Conservation (phyloP, 805 yeast genomes). For the Metschnikowia borealis region DNA sequence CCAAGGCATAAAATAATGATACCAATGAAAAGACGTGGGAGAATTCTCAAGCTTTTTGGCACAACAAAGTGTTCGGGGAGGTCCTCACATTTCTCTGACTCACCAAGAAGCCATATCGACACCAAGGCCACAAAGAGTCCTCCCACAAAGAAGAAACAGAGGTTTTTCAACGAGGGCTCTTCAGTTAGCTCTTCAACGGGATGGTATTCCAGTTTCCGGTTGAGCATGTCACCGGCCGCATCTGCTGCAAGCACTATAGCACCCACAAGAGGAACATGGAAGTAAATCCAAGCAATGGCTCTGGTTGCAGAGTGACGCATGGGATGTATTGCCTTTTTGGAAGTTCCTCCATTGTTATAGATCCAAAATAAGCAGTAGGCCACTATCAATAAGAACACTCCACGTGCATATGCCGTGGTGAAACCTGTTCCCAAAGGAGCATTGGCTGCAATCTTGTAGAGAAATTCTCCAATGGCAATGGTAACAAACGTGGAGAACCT, state of each 20-base stretch:
- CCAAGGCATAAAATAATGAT: slow-evolving; percentile 36
- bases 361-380: slow-evolving; percentile 50
- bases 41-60: slow-evolving; percentile 35
- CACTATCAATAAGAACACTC: slow-evolving; percentile 42
- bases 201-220: slow-evolving; percentile 18
- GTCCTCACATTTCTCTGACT: slow-evolving; percentile 44
- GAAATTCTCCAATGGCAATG: slow-evolving; percentile 63
- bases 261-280: slow-evolving; percentile 51
- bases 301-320: slow-evolving; percentile 44
- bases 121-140: slow-evolving; percentile 47
- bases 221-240: slow-evolving; percentile 49
- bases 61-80: slow-evolving; percentile 26
- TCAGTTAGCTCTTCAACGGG: slow-evolving; percentile 7
- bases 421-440: slow-evolving; percentile 48
- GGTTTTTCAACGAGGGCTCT: slow-evolving; percentile 34
- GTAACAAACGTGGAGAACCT: slow-evolving; percentile 54
- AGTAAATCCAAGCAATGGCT: slow-evolving; percentile 44
- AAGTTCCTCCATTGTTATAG: slow-evolving; percentile 53
- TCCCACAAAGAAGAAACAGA: slow-evolving; percentile 49
- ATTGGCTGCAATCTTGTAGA: slow-evolving; percentile 48
- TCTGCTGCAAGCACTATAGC: slow-evolving; percentile 54
- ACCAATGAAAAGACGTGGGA: slow-evolving; percentile 40
- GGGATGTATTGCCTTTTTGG: slow-evolving; percentile 49
- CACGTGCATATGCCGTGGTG: slow-evolving; percentile 42
- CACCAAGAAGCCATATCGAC: slow-evolving; percentile 38